Conservation (phyloP, 305 asterid genomes). For the Fraxinus angustifolia region DNA sequence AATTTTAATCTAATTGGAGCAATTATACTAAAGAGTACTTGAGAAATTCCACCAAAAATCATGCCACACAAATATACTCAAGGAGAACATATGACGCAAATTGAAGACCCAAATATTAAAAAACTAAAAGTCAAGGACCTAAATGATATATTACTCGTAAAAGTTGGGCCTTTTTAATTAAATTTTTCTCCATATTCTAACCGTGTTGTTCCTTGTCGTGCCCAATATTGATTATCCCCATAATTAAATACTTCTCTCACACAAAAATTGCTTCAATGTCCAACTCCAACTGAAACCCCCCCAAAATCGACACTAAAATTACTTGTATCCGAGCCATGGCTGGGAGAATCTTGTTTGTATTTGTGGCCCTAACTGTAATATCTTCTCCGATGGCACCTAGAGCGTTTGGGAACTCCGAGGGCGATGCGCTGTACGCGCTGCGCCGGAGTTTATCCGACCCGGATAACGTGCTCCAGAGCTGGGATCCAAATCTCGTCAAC, state of each 20-base stretch:
- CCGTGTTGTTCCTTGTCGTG: conserved; percentile 24
- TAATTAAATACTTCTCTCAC: conserved; percentile 3
- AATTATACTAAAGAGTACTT: conserved; percentile 13
- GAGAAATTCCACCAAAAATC: conserved; percentile 18
- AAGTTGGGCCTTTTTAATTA: background rate
- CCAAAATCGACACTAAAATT: conserved; percentile 12
- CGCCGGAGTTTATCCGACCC: conserved; percentile 88
- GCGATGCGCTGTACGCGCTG: conserved; percentile 87
- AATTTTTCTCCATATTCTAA: background rate
- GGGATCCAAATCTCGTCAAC: conserved; percentile 90
- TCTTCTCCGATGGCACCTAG: conserved; percentile 31
- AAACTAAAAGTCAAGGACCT: background rate
- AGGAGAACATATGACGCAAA: background rate
- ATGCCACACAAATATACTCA: background rate
- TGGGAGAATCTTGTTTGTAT: conserved; percentile 26
- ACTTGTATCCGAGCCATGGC: conserved; percentile 31
- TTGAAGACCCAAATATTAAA: background rate
- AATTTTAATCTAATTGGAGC: conserved; percentile 30
- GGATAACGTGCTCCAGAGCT: conserved; percentile 84
- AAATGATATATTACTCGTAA: background rate
- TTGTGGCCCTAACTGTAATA: conserved; percentile 29
- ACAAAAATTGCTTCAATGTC: background rate
- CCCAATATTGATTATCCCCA: conserved; percentile 43
- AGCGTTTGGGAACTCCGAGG: conserved; percentile 71
- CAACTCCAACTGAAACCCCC: conserved; percentile 3